Evolutionary conservation across 345 rosid genomes (phyloP).

Genomic region (sweet orange (Citrus sinensis)): DVS_A1.0 CM039169.1:32196501-32197000

Average conservation of each 20-base stretch:
- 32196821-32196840: slow-evolving; percentile 39
- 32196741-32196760: not conserved
- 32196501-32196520: no score
- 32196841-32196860: slow-evolving; percentile 33
- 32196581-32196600: not conserved
- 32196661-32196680: not conserved
- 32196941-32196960: slow-evolving; percentile 63
- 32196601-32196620: not conserved
- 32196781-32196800: no score
- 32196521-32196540: no score
- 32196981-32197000: slow-evolving; percentile 50
- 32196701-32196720: not conserved
- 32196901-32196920: slow-evolving; percentile 21
- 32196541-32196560: no score
- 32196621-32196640: no score
- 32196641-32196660: not conserved
- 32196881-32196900: slow-evolving; percentile 38
- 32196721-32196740: not conserved
- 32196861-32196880: slow-evolving; percentile 35
- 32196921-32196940: slow-evolving; percentile 47
- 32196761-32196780: not conserved
- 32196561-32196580: no score
- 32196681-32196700: not conserved
- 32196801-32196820: slow-evolving; percentile 36
- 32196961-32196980: slow-evolving; percentile 46